A percentile compares a stretch with the other conserved stretches of the same genome.
phyloP scores from a whole-genome alignment of 495 filamentous ascomycete species.

The Terfezia claveryi region DNA sequence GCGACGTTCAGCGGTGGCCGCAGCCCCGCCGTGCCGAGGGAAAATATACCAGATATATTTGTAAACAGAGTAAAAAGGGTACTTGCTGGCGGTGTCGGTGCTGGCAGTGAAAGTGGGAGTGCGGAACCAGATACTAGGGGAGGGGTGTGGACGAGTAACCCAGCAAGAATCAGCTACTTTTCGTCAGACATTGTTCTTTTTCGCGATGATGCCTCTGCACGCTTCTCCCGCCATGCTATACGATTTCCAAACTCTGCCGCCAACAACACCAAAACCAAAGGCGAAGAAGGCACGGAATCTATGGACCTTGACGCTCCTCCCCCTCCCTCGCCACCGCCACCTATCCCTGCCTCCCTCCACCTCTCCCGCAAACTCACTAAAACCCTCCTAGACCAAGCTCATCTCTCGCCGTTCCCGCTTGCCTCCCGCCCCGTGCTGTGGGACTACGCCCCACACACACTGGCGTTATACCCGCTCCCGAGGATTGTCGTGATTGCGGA shows the following conservation, averaged over 20 bases:
- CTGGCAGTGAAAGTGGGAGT: neutral
- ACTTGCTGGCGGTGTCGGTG: slow-evolving; percentile 40
- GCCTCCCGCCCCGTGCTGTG: slow-evolving; percentile 58
- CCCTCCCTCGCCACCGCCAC: slow-evolving; percentile 3
- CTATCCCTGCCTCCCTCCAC: slow-evolving; percentile 6
- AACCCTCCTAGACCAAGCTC: slow-evolving; percentile 80
- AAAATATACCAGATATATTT: slow-evolving; percentile 62
- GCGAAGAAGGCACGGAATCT: slow-evolving; percentile 10
- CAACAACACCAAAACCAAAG: neutral
- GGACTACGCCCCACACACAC: slow-evolving; percentile 44
- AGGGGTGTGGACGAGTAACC: slow-evolving; percentile 74
- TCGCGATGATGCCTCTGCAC: slow-evolving; percentile 59
- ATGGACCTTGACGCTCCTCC: slow-evolving; percentile 9
- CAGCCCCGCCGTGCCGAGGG: slow-evolving; percentile 47
- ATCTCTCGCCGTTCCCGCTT: slow-evolving; percentile 65
- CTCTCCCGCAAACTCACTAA: slow-evolving; percentile 65
- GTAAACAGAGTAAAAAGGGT: slow-evolving; percentile 60
- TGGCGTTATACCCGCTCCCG: slow-evolving; percentile 73
- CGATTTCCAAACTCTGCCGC: slow-evolving; percentile 27
- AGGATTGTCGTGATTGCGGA: slow-evolving; percentile 65
- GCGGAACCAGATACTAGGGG: slow-evolving; percentile 20
- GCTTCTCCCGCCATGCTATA: slow-evolving; percentile 53
- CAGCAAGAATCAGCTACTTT: slow-evolving; percentile 57
- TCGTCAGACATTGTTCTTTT: slow-evolving; percentile 67
- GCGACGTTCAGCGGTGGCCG: slow-evolving; percentile 73